Evolutionary conservation across 257 asterid species (phyloP).

Genomic region (Lavandula angustifolia): DNA sequence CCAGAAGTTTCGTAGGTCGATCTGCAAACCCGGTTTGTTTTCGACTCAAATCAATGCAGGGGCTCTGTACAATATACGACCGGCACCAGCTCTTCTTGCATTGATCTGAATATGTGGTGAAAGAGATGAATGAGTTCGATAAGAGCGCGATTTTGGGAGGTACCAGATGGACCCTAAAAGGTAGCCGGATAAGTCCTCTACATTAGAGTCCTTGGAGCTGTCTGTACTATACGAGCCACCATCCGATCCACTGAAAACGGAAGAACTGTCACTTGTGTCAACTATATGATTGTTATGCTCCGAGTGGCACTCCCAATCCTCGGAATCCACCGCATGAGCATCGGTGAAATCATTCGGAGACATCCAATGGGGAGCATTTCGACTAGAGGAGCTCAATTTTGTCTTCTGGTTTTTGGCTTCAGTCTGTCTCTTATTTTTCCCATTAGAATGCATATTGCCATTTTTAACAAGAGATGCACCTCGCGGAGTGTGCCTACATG

Average conservation of each 20-base stretch:
- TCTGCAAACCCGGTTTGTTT: constrained; percentile 15
- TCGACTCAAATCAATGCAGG: neutral
- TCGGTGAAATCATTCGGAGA: constrained; percentile 29
- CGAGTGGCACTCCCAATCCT: constrained; percentile 28
- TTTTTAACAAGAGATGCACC: constrained; percentile 31
- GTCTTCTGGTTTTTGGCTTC: constrained; percentile 42
- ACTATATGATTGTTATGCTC: constrained; percentile 31
- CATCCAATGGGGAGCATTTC: constrained; percentile 28
- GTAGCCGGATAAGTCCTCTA: constrained; percentile 56
- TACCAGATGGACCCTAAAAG: constrained; percentile 52
- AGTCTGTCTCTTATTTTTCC: constrained; percentile 34
- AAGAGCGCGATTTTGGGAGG: constrained; percentile 22
- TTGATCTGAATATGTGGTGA: constrained; percentile 3
- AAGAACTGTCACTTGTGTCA: constrained; percentile 57
- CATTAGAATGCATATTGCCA: constrained; percentile 32
- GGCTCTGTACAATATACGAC: neutral
- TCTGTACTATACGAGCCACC: constrained; percentile 61
- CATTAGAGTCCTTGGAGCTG: constrained; percentile 61
- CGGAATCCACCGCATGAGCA: constrained; percentile 13
- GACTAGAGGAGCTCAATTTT: constrained; percentile 31
- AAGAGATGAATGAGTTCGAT: neutral
- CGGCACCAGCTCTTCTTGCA: constrained; percentile 5
- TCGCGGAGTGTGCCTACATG: constrained; percentile 39
- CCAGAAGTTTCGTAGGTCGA: constrained; percentile 8
- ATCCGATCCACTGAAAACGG: constrained; percentile 57